Base-by-base conservation (phyloP, 2,329 filamentous ascomycete genomes). In the Penicillium vulpinum region DNA sequence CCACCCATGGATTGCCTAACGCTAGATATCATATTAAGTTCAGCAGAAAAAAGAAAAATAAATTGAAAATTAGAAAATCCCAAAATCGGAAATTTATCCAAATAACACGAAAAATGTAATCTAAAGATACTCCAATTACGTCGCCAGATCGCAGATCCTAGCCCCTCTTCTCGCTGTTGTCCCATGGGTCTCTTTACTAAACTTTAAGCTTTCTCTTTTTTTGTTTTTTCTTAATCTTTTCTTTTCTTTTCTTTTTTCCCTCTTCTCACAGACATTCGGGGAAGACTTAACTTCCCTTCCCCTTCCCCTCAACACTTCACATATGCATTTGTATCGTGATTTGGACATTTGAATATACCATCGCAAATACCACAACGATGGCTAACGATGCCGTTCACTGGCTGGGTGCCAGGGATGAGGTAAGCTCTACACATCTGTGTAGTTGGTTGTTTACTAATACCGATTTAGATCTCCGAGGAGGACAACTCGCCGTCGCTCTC, bases 401-500 rank as follows among this genome's bases (percentile, higher is more conserved):
- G 56, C 50, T 62, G 51, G 56, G 45, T 36, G 61, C 62, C 38
- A 51, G 49, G 55, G 54, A 59, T 11, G 54, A 54, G 24, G 59
- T 59, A 51, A 24, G 26, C 2, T 9, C 35, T 36, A 9, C 11
- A 16, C 21, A 9, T 21, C 15, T 41, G 15, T 9, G 6, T 10
- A 31, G 18, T 16, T 33, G 10, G 35, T 26, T 47, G 31, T 56
- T 29, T 39, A 52, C 40, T 59, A 46, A 56, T n/a, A n/a, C n/a
- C n/a, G n/a, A n/a, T n/a, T n/a, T n/a, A n/a, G n/a, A n/a, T n/a
- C n/a, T n/a, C n/a, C n/a, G n/a, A n/a, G n/a, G 52, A 58, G 18
- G 24, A 62, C 18, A 21, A 53, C 65, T 70, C 74, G 22, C 72
- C 73, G 21, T 77, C 78, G 5, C 67, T 75, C 16, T 79, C 77